Evolutionary conservation across 2,329 filamentous ascomycete species (phyloP), one percentile per base, ranked within the genome.

Genomic region (Neospermospora avenae): DNA sequence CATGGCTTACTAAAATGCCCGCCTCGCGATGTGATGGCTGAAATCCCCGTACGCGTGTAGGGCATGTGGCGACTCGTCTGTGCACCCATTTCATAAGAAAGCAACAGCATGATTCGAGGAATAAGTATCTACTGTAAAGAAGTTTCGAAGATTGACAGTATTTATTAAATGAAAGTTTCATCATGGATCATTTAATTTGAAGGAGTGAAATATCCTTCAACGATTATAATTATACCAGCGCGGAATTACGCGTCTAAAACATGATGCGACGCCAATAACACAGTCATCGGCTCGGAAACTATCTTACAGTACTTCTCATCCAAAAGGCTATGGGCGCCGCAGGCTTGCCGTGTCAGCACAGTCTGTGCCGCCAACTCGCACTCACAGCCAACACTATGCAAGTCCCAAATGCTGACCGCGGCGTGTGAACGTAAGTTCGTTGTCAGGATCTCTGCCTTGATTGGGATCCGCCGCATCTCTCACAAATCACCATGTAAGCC

Each of bases 311-410:
- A 18, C 11, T 35, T 31, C 11, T 22, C 48, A 6, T 35, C 48
- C 31, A 35, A 51, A 51, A 37, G 48, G 48, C n/a, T 51, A 37
- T 37, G 31, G 48, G 22, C 48, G 48, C 31, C 48, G 48, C 48
- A 51, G 48, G n/a, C 48, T 51, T 51, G 48, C 48, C 28, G 48
- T 18, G 28, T 28, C 48, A 51, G 48, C 48, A 18, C 31, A 51
- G 34, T 5, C 48, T 24, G 34, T 18, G 31, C 18, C 48, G 18
- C 22, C 28, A 10, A 51, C n/a, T 51, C 48, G 48, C 48, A 51
- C 31, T 51, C 31, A 22, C 13, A 51, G 48, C 48, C 48, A 51
- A 51, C 28, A 51, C 20, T 18, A 51, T 51, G 28, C 48, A 14
- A 51, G 18, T 51, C 31, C 28, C 31, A 31, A 22, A 24, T 51